A percentile compares a stretch with the other conserved stretches of the same genome.
Evolutionary conservation across 176 grass and related monocot species (phyloP).

Genomic region (Guadua angustifolia): DNA sequence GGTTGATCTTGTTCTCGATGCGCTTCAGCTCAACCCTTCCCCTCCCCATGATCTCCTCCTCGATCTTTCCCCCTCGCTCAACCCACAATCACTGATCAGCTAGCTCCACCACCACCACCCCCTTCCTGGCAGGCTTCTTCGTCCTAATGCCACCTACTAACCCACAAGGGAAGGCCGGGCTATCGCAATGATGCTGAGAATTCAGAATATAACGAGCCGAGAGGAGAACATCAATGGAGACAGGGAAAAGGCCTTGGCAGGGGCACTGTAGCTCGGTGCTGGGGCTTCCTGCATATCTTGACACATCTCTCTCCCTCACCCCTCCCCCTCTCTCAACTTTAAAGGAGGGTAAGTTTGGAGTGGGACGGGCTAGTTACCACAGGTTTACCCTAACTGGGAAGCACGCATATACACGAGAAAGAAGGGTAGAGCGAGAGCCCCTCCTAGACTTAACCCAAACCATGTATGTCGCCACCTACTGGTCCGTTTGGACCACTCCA

Average conservation of each 20-base stretch:
- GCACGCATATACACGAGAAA: conserved; percentile 42
- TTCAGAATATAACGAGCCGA: conserved; percentile 46
- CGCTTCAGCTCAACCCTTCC: conserved; percentile 92
- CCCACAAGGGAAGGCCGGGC: neutral
- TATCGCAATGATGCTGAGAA: conserved; percentile 25
- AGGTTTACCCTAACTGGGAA: conserved; percentile 60
- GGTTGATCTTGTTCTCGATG: conserved; percentile 97
- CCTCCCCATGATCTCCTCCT: conserved; percentile 64
- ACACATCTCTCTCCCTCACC: conserved; percentile 31
- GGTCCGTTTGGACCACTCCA: conserved; percentile 48
- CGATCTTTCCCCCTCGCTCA: neutral
- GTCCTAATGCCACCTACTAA: conserved; percentile 23
- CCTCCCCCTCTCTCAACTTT: conserved; percentile 34
- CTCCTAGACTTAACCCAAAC: conserved; percentile 59
- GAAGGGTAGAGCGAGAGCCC: conserved; percentile 13
- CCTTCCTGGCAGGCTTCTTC: neutral
- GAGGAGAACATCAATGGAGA: conserved; percentile 40
- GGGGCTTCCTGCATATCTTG: conserved; percentile 51
- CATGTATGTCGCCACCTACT: conserved; percentile 53
- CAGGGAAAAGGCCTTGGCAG: neutral
- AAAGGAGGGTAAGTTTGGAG: conserved; percentile 53
- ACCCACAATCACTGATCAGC: conserved; percentile 24
- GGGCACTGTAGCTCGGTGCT: conserved; percentile 50
- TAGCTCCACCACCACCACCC: neutral
- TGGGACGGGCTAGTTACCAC: conserved; percentile 38